phyloP scores from a whole-genome alignment of 352 stramenopile species.

The Phytophthora litchii region DNA sequence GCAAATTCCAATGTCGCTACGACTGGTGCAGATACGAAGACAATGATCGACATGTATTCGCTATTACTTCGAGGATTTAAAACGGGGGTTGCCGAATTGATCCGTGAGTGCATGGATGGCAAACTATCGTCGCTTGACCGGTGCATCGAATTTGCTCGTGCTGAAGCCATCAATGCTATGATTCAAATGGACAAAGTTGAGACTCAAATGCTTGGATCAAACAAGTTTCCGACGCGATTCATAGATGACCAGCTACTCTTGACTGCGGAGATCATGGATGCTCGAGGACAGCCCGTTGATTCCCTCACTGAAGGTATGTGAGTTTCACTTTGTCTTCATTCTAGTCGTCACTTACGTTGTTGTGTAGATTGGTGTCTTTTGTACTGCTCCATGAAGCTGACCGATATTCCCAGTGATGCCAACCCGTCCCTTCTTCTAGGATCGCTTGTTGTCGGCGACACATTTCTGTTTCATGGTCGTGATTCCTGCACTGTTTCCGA shows the following conservation, averaged over 20 bases:
- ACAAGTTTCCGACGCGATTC: slow-evolving; percentile 30
- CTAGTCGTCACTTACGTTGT: neutral
- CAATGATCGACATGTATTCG: slow-evolving; percentile 37
- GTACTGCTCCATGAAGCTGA: slow-evolving; percentile 55
- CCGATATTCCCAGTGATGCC: slow-evolving; percentile 38
- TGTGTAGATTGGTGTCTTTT: slow-evolving; percentile 58
- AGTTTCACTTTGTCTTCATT: too few species aligned
- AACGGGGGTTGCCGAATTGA: slow-evolving; percentile 14
- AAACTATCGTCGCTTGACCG: slow-evolving; percentile 25
- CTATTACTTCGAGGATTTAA: slow-evolving; percentile 53
- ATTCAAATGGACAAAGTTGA: slow-evolving; percentile 22
- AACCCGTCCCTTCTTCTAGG: slow-evolving; percentile 36
- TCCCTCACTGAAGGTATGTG: slow-evolving; percentile 30
- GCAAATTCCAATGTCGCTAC: slow-evolving; percentile 12
- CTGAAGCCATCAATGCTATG: slow-evolving; percentile 23
- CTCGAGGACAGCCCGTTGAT: slow-evolving; percentile 37
- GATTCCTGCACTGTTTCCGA: neutral
- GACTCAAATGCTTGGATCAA: slow-evolving; percentile 27
- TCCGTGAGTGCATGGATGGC: slow-evolving; percentile 20
- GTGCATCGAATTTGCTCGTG: slow-evolving; percentile 26
- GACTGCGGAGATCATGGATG: slow-evolving; percentile 48
- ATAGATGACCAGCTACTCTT: slow-evolving; percentile 48
- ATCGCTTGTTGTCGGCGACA: slow-evolving; percentile 64
- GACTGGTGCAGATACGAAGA: slow-evolving; percentile 27
- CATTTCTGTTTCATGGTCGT: slow-evolving; percentile 41